phyloP scores from a whole-genome alignment of 352 stramenopile species.

The Globisporangium barbulae region DNA sequence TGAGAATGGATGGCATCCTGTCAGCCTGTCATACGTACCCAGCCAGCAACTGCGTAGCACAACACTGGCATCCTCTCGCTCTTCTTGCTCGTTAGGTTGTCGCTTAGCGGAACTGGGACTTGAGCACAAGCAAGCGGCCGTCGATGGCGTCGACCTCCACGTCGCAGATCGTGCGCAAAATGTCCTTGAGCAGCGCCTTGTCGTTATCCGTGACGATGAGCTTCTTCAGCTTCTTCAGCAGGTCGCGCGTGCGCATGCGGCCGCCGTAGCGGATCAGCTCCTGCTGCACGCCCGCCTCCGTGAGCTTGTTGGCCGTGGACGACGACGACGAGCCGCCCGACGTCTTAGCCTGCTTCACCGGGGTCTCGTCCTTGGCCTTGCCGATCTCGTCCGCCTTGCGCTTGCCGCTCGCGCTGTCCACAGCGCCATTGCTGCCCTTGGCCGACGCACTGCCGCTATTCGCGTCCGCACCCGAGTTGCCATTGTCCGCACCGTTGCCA shows the following conservation, averaged over 20 bases:
- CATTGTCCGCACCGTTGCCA: constrained; percentile 12
- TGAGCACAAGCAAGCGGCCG: constrained; percentile 75
- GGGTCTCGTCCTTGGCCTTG: constrained; percentile 43
- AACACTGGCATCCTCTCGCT: background rate
- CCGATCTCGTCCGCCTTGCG: constrained; percentile 38
- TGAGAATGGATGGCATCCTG: background rate
- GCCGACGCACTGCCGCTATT: constrained; percentile 9
- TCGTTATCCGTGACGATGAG: constrained; percentile 79
- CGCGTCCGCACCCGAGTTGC: constrained; percentile 15
- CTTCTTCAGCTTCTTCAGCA: constrained; percentile 82
- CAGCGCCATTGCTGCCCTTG: constrained; percentile 23
- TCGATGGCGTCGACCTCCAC: constrained; percentile 85
- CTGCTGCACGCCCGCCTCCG: constrained; percentile 79
- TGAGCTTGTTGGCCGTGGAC: constrained; percentile 49
- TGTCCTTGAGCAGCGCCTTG: constrained; percentile 82
- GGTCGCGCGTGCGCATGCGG: constrained; percentile 73
- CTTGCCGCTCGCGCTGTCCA: constrained; percentile 33
- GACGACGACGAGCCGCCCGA: constrained; percentile 23
- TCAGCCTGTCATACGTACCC: background rate
- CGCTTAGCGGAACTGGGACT: constrained; percentile 82
- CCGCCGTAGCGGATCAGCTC: constrained; percentile 81
- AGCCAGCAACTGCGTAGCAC: background rate
- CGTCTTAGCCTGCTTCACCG: constrained; percentile 38
- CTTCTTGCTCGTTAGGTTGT: background rate
- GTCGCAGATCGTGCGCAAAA: constrained; percentile 85